Percentiles rank a stretch among this genome's conserved stretches.
Conservation (phyloP, 148 eudicot species). For the Nepenthes gracilis region DNA sequence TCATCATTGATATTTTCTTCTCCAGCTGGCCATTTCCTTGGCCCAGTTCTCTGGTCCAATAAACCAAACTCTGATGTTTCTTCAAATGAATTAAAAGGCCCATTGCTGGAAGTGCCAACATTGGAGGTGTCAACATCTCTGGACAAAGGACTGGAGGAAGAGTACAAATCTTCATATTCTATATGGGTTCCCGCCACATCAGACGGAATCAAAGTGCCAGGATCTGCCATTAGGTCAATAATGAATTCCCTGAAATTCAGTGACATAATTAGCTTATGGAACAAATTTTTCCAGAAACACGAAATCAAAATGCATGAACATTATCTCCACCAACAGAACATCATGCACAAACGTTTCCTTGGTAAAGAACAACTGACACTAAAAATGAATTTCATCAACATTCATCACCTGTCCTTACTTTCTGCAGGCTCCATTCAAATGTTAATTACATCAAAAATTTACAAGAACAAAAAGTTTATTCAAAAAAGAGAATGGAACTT, state of each 20-base stretch:
- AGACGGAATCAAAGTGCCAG: slow-evolving; percentile 91
- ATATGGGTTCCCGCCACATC: slow-evolving; percentile 43
- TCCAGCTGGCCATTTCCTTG: slow-evolving; percentile 17
- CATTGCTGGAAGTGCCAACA: slow-evolving; percentile 47
- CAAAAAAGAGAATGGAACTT: too few species aligned
- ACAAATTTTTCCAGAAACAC: neutral
- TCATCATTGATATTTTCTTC: slow-evolving; percentile 21
- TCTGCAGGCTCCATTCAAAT: too few species aligned
- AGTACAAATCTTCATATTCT: slow-evolving; percentile 35
- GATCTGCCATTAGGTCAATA: slow-evolving; percentile 92
- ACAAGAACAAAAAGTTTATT: too few species aligned
- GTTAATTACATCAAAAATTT: too few species aligned
- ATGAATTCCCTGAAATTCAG: slow-evolving; percentile 79
- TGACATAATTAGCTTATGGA: slow-evolving; percentile 1
- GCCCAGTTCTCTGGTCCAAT: slow-evolving; percentile 16
- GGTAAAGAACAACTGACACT: too few species aligned
- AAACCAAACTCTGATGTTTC: slow-evolving; percentile 32
- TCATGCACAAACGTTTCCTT: too few species aligned
- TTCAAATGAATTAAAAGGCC: slow-evolving; percentile 32
- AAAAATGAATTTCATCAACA: too few species aligned
- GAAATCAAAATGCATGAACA: too few species aligned
- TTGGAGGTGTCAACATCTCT: slow-evolving; percentile 38
- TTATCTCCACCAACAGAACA: too few species aligned
- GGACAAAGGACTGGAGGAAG: slow-evolving; percentile 36
- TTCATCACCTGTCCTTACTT: too few species aligned